phyloP scores from a whole-genome alignment of 2,329 filamentous ascomycete genomes.

The Colletotrichum noveboracense region DNA sequence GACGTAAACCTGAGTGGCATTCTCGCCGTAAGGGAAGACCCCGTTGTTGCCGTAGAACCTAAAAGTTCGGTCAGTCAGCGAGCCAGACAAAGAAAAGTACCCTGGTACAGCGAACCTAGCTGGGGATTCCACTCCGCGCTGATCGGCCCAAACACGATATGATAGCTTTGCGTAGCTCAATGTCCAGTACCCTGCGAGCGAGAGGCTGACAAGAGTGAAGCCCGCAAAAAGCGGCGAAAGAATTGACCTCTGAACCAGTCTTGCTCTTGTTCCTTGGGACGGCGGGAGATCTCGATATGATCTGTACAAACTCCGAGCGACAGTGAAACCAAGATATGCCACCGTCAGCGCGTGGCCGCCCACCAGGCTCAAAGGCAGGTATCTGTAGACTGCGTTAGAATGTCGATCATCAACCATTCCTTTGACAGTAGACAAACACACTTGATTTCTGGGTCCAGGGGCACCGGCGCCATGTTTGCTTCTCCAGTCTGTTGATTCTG shows the following conservation, averaged over 20 bases:
- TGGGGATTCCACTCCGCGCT: conserved; percentile 42
- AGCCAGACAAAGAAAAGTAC: not conserved
- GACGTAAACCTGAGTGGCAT: conserved; percentile 38
- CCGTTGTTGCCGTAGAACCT: conserved; percentile 37
- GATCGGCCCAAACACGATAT: conserved; percentile 55
- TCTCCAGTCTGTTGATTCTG: not conserved
- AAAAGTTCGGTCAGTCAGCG: not conserved
- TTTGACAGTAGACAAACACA: conserved; percentile 1
- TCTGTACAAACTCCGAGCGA: conserved; percentile 27
- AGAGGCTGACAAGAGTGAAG: conserved; percentile 51
- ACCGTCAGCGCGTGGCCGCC: conserved; percentile 25
- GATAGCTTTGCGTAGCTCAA: conserved; percentile 48
- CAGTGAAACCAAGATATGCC: conserved; percentile 23
- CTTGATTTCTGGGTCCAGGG: conserved; percentile 26
- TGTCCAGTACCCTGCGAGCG: conserved; percentile 47
- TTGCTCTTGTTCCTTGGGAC: conserved; percentile 38
- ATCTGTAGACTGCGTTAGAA: conserved; percentile 20
- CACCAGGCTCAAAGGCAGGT: conserved; percentile 18
- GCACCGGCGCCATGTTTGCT: conserved; percentile 29
- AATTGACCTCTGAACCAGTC: conserved; percentile 29
- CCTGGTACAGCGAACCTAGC: conserved; percentile 32
- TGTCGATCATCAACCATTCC: not conserved
- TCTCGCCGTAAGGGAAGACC: conserved; percentile 34
- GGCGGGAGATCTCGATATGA: conserved; percentile 33
- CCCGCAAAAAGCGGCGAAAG: conserved; percentile 42